Base-by-base conservation (phyloP, 2,329 filamentous ascomycete species). In the Fusarium sp. region DNA sequence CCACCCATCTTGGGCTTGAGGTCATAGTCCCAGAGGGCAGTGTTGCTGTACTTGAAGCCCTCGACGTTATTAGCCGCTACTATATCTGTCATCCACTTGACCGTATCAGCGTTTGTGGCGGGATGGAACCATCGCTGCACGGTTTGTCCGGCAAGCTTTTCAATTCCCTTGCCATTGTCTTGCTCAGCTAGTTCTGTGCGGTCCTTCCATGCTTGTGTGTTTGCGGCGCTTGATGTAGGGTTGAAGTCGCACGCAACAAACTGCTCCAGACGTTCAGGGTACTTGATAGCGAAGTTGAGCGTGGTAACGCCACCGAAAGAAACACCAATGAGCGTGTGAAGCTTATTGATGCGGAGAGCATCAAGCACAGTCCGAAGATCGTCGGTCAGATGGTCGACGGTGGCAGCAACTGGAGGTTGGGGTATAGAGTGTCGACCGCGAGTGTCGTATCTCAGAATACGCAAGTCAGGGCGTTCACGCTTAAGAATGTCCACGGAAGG, bases 181-280 rank as follows among this genome's bases (percentile, higher is more conserved):
- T 74, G 75, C 69, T 91, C 87, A 0, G 90, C 87, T 4, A 93
- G 75, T 0, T 79, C 84, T 52, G 92, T 89, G 26, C 92, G 88
- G 39, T 93, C 90, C 52, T 86, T 86, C 92, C 92, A 96, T 0
- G 91, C 90, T 43, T 87, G 84, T 4, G 88, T 89, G 78, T 96
- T 96, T 32, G 88, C 87, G 1, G 87, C 79, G 57, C 90, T 91
- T 0, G 89, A 88, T 6, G 86, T 82, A 7, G 85, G 83, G 74
- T 93, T 94, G 72, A 92, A 96, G 75, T 95, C 91, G 75, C 91
- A 93, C 4, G 88, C 83, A 22, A 94, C 80, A 73, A 93, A 91
- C 7, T 80, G 81, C 2, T 69, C 73, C 12, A 92, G 76, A 39
- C 85, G 81, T 1, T 78, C 62, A 0, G 91, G 88, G 68, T 91